These are phyloP conservation scores for Prunus yedoensis DNA, from an alignment of 331 rosid genomes.

Conservation along the genomic window DNA sequence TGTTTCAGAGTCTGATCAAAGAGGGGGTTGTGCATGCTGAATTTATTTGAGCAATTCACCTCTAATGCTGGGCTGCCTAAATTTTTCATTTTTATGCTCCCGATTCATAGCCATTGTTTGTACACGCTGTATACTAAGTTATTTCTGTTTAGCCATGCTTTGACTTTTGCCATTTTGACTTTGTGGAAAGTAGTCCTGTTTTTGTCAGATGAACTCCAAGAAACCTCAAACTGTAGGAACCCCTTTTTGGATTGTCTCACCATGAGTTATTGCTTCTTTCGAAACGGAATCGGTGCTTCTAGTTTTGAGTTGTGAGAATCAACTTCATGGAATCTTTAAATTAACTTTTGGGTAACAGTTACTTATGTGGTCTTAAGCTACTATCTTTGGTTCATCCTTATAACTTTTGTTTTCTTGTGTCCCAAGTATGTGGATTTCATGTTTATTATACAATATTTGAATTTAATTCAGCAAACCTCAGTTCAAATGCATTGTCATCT, in stretches of 20 bases:
- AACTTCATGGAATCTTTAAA: not conserved
- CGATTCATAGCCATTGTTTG: slow-evolving; percentile 25
- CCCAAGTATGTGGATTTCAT: not conserved
- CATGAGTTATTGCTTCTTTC: slow-evolving; percentile 18
- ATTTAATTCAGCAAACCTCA: not conserved
- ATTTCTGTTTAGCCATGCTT: not conserved
- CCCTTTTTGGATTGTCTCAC: slow-evolving; percentile 25
- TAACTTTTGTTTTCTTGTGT: not conserved
- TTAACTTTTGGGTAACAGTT: not conserved
- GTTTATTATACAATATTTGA: not conserved
- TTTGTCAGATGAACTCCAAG: slow-evolving; percentile 29
- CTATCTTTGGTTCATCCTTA: not conserved
- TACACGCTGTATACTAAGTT: slow-evolving; percentile 28
- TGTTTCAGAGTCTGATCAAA: slow-evolving; percentile 65
- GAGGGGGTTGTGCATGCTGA: slow-evolving; percentile 92
- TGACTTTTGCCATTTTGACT: slow-evolving; percentile 23
- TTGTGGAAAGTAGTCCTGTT: slow-evolving; percentile 27
- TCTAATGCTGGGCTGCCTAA: slow-evolving; percentile 16
- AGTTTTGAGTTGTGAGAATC: not conserved
- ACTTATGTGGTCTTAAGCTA: not conserved
- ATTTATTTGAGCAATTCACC: slow-evolving; percentile 19
- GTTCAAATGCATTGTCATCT: too few species aligned
- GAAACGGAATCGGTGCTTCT: not conserved
- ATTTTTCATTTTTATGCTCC: slow-evolving; percentile 31
- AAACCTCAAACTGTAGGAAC: slow-evolving; percentile 7